Percentiles rank a stretch among this genome's conserved stretches.
Conservation (phyloP, 2,329 filamentous ascomycete species). For the Thyridium curvatum region DNA sequence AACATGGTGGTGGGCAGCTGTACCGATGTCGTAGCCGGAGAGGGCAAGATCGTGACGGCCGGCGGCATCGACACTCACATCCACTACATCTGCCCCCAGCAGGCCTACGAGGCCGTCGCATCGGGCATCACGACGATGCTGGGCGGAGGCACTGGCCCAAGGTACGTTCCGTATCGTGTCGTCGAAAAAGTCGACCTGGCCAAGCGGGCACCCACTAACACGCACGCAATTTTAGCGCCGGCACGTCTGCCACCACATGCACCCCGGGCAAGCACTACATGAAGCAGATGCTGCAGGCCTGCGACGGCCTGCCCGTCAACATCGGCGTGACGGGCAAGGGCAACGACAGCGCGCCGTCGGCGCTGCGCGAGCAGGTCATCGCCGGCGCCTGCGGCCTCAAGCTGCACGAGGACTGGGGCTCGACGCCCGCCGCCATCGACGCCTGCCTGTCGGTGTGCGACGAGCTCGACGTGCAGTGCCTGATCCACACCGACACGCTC, state of each 20-base stretch:
- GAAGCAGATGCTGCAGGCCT: slow-evolving; percentile 83
- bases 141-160: slow-evolving; percentile 88
- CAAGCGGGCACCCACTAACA: neutral
- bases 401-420: slow-evolving; percentile 94
- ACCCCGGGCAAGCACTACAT: slow-evolving; percentile 82
- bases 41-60: slow-evolving; percentile 85
- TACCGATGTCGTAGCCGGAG: slow-evolving; percentile 87
- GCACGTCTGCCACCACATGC: slow-evolving; percentile 87
- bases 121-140: slow-evolving; percentile 87
- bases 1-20: slow-evolving; percentile 75
- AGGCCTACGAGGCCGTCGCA: slow-evolving; percentile 75
- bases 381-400: slow-evolving; percentile 89
- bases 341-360: slow-evolving; percentile 68
- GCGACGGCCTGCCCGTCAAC: slow-evolving; percentile 76
- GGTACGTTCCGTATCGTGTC: slow-evolving; percentile 37
- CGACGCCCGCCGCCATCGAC: slow-evolving; percentile 86
- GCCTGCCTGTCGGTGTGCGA: slow-evolving; percentile 81
- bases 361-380: slow-evolving; percentile 70
- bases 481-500: slow-evolving; percentile 93
- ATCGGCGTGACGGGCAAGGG: slow-evolving; percentile 90
- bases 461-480: slow-evolving; percentile 83
- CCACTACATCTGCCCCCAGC: slow-evolving; percentile 93
- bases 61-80: slow-evolving; percentile 88
- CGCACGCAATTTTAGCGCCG: slow-evolving; percentile 49
- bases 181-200: slow-evolving; percentile 1